Conservation (phyloP, 805 yeast genomes). For the Cyberlindnera galapagoensis region DNA sequence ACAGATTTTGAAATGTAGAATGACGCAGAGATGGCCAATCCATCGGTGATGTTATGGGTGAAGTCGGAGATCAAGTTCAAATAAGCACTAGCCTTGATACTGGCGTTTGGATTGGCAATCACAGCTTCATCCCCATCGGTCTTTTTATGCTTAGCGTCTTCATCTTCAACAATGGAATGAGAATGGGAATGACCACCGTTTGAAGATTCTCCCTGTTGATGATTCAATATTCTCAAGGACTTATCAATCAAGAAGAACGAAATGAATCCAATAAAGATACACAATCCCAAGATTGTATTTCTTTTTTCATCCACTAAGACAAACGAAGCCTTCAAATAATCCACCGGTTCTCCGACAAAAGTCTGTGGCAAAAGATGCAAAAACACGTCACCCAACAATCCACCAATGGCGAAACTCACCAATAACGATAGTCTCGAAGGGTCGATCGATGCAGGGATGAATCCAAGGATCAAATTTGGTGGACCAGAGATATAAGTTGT, state of each 20-base stretch:
- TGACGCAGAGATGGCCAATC: constrained; percentile 66
- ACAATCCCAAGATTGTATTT: constrained; percentile 43
- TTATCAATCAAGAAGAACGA: constrained; percentile 60
- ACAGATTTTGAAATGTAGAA: constrained; percentile 52
- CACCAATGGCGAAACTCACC: constrained; percentile 72
- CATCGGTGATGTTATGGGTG: constrained; percentile 72
- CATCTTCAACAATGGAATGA: constrained; percentile 8
- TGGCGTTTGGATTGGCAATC: constrained; percentile 29
- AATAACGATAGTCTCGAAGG: constrained; percentile 44
- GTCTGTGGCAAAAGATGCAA: constrained; percentile 68
- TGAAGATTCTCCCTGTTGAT: constrained; percentile 23
- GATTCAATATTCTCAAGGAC: constrained; percentile 42
- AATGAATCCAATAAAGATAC: constrained; percentile 55
- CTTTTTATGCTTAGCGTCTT: constrained; percentile 15
- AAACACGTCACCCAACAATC: constrained; percentile 68
- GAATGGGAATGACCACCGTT: constrained; percentile 34
- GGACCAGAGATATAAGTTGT: constrained; percentile 59
- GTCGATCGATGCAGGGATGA: constrained; percentile 51
- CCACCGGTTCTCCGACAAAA: constrained; percentile 45
- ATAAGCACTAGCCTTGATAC: constrained; percentile 42
- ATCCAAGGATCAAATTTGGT: constrained; percentile 49
- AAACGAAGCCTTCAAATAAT: constrained; percentile 33
- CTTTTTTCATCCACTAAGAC: constrained; percentile 46
- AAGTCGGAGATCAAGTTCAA: constrained; percentile 65
- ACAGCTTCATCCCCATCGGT: constrained; percentile 24